Conservation (phyloP, 192 early-diverging fungal genomes). For the Chytriomyces sp. region DNA sequence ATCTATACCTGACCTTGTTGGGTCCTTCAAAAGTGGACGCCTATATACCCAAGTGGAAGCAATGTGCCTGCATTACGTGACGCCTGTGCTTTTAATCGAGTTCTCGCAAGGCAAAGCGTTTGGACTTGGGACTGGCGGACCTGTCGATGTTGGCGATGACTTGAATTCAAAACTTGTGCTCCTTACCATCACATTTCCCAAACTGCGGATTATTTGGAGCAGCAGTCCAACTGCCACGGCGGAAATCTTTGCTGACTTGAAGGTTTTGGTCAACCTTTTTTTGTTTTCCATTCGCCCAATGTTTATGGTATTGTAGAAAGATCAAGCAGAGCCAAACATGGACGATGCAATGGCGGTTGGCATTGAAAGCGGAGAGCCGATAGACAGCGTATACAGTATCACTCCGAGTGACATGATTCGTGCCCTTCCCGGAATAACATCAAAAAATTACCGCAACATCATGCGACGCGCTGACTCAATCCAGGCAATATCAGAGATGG, state of each 20-base stretch:
- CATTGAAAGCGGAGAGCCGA: slow-evolving; percentile 64
- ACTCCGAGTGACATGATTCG: slow-evolving; percentile 82
- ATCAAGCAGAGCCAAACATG: slow-evolving; percentile 75
- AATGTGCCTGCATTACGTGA: slow-evolving; percentile 83
- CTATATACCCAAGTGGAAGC: slow-evolving; percentile 90
- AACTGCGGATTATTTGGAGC: slow-evolving; percentile 86
- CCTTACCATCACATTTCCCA: slow-evolving; percentile 82
- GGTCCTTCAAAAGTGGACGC: slow-evolving; percentile 80
- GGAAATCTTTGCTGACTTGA: slow-evolving; percentile 88
- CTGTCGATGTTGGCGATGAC: slow-evolving; percentile 25
- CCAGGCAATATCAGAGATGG: slow-evolving; percentile 63
- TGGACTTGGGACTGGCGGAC: slow-evolving; percentile 41
- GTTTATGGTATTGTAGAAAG: slow-evolving; percentile 52
- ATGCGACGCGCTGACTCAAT: slow-evolving; percentile 72
- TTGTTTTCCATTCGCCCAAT: slow-evolving; percentile 1
- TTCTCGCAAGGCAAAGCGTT: slow-evolving; percentile 88
- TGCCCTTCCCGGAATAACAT: slow-evolving; percentile 84
- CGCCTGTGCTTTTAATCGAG: slow-evolving; percentile 86
- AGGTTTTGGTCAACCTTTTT: slow-evolving; percentile 48
- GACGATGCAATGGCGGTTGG: slow-evolving; percentile 74
- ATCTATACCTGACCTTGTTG: slow-evolving; percentile 84
- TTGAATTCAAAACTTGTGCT: slow-evolving; percentile 51
- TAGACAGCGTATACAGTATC: slow-evolving; percentile 69
- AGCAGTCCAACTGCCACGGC: slow-evolving; percentile 83
- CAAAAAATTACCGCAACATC: slow-evolving; percentile 76